Base-by-base conservation (phyloP, 768 basidiomycete genomes). In the Flagelloscypha sp. region DNA sequence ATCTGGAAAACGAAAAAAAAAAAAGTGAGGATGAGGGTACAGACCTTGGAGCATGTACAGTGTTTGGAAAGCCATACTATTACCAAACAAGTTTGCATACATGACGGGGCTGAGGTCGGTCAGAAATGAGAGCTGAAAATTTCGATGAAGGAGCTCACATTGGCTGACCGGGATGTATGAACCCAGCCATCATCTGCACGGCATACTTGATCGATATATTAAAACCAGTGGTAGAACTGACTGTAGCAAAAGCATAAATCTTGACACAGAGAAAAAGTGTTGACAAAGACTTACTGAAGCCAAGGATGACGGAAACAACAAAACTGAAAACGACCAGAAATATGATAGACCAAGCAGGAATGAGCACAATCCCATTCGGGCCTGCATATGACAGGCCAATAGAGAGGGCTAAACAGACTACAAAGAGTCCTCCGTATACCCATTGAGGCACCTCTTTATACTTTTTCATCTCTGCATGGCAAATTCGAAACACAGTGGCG, bases 11-110 rank as follows among this genome's bases (percentile, higher is more conserved):
- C 34, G 31, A 48, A 51, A 23, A 36, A 20, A 35, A 17, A 16
- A 13, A 27, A 22, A 8, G 21, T 24, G n/a, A 9, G 29, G 33
- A 41, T 21, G 36, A 24, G 17, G 38, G 42, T n/a, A 47, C 27
- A n/a, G n/a, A 59, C 68, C 68, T 60, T 72, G 69, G 13, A 74
- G 53, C 56, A 74, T 56, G 37, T 62, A 62, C 4, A 77, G 45
- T 5, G 73, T 72, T 54, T 79, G 72, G 51, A 62, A 67, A 6
- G 64, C 61, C 1, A 66, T 68, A 47, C 63, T 65, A 50, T 72
- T 67, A 27, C 72, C 72, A 51, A 69, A 73, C 28, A 72, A 44
- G 44, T 70, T 71, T 5, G 70, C 72, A 38, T 74, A 74, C 71
- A 75, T 72, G 35, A 67, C 66, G 10, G 69, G 58, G 24, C 68